phyloP scores from a whole-genome alignment of 2,329 filamentous ascomycete species.

The Ceratocystis variospora region DNA sequence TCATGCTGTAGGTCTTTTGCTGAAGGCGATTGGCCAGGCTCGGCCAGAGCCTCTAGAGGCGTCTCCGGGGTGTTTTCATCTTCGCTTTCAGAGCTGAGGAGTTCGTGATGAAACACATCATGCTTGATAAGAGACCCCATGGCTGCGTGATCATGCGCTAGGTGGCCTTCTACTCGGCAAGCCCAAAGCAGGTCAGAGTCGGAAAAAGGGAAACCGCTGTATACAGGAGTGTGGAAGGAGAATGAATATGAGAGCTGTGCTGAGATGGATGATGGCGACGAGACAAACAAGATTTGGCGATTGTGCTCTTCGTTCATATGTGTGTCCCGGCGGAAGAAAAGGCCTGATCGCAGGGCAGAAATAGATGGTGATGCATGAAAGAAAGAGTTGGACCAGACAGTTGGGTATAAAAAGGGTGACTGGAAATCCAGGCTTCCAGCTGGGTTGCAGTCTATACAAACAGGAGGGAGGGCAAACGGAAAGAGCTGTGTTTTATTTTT shows the following conservation, averaged over 20 bases:
- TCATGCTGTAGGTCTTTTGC: too few species aligned
- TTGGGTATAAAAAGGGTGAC: background rate
- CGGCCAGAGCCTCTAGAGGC: background rate
- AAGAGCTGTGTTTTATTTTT: background rate
- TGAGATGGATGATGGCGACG: background rate
- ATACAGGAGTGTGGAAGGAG: background rate
- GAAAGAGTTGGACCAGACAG: background rate
- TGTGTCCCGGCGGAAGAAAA: background rate
- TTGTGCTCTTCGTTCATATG: background rate
- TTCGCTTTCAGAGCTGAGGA: slow-evolving; percentile 1
- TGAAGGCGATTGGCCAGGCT: background rate
- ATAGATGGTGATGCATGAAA: background rate
- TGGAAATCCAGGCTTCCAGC: background rate
- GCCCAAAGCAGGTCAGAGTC: background rate
- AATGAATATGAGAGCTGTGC: background rate
- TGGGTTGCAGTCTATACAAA: background rate
- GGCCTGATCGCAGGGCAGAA: background rate
- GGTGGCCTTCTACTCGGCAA: too few species aligned
- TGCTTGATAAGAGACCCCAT: background rate
- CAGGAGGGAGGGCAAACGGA: background rate
- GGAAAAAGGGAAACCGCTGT: background rate
- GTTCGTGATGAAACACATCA: background rate
- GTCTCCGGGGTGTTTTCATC: background rate
- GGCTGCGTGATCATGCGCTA: background rate
- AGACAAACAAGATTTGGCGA: background rate